These are phyloP conservation scores for Aspergillus neoniger DNA, from an alignment of 2,329 filamentous ascomycete genomes.

Conservation along the genomic window DNA sequence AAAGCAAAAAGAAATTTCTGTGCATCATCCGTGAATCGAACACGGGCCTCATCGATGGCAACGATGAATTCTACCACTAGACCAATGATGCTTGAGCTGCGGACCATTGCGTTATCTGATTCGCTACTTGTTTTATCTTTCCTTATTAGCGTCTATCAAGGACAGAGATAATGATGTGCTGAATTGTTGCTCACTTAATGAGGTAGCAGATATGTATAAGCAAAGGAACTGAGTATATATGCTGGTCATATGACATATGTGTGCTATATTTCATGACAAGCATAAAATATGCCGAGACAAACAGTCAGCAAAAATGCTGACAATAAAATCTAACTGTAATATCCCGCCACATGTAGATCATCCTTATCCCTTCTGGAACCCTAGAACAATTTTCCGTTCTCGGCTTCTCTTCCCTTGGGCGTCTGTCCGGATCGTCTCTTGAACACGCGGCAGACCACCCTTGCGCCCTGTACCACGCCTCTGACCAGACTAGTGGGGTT, in stretches of 20 bases:
- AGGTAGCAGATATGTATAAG: no score
- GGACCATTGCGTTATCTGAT: conserved; percentile 7
- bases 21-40: conserved; percentile 52
- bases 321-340: not conserved
- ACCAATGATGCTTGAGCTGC: conserved; percentile 42
- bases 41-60: conserved; percentile 51
- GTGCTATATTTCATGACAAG: not conserved
- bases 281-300: not conserved
- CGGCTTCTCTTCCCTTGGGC: conserved; percentile 32
- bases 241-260: not conserved
- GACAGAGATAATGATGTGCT: not conserved
- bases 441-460: conserved; percentile 33
- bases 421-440: conserved; percentile 34
- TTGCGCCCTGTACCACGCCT: conserved; percentile 23
- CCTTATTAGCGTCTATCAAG: not conserved
- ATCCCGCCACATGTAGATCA: not conserved
- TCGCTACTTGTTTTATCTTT: not conserved
- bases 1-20: not conserved
- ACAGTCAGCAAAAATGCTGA: no score
- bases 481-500: conserved; percentile 33
- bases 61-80: conserved; percentile 50
- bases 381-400: conserved; percentile 31
- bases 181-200: no score
- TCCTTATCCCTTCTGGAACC: not conserved
- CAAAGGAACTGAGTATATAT: not conserved